phyloP scores from a whole-genome alignment of 768 basidiomycete genomes.

The Agaricus bisporus region DNA sequence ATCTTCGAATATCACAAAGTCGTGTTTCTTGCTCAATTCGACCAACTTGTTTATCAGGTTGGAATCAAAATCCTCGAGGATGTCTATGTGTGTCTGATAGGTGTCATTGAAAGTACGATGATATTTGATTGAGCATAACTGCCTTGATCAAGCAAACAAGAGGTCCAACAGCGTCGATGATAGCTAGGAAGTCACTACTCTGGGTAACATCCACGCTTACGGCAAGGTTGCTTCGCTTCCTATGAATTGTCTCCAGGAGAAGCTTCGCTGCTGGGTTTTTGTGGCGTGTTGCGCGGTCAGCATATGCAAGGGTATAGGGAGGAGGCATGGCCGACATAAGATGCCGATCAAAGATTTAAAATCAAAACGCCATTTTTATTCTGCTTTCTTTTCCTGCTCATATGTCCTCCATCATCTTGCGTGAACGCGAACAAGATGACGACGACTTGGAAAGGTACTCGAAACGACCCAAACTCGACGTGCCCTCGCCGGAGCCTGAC shows the following conservation, averaged over 20 bases:
- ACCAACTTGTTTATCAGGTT: conserved; percentile 65
- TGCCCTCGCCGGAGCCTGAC: conserved; percentile 10
- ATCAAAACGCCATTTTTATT: not conserved
- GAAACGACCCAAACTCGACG: conserved; percentile 38
- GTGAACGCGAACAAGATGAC: conserved; percentile 49
- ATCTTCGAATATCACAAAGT: conserved; percentile 97
- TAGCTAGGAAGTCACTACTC: conserved; percentile 68
- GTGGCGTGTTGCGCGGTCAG: conserved; percentile 49
- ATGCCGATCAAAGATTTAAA: conserved; percentile 10
- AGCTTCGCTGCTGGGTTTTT: conserved; percentile 72
- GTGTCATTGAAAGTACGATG: conserved; percentile 19
- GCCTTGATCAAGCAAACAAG: conserved; percentile 94
- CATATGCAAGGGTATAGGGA: conserved; percentile 49
- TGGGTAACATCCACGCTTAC: conserved; percentile 94
- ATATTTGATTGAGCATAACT: conserved; percentile 20
- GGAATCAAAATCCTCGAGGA: conserved; percentile 85
- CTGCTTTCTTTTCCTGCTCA: not conserved
- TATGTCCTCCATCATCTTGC: conserved; percentile 35
- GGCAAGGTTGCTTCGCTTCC: conserved; percentile 88
- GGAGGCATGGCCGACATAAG: conserved; percentile 24
- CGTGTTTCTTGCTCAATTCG: conserved; percentile 69
- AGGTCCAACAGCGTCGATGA: conserved; percentile 86
- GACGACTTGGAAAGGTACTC: conserved; percentile 34
- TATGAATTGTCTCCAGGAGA: conserved; percentile 75
- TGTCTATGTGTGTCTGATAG: conserved; percentile 90